phyloP scores from a whole-genome alignment of 192 early-diverging fungal species.

The Allomyces javanicus region DNA sequence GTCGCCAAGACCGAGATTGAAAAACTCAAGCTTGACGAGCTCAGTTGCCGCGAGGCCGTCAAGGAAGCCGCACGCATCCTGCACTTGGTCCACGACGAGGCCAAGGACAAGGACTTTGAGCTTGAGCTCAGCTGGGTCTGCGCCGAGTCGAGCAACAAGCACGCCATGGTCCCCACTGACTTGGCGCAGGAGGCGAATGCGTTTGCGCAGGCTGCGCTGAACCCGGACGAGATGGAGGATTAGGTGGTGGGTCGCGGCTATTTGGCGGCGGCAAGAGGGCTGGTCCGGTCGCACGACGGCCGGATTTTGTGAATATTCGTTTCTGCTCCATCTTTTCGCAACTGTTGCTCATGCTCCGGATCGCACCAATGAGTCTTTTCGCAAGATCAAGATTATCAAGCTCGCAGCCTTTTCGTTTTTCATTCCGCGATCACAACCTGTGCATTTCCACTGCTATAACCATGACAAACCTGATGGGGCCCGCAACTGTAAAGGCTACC shows the following conservation, averaged over 20 bases:
- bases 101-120: slow-evolving; percentile 98
- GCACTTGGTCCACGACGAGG: slow-evolving; percentile 82
- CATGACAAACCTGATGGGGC: too few species aligned
- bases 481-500: too few species aligned
- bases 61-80: slow-evolving; percentile 91
- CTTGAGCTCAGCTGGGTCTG: slow-evolving; percentile 94
- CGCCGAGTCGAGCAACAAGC: slow-evolving; percentile 51
- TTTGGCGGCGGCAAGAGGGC: too few species aligned
- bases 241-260: neutral
- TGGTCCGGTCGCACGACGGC: too few species aligned
- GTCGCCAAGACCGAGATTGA: slow-evolving; percentile 98
- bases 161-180: slow-evolving; percentile 72
- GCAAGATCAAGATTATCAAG: too few species aligned
- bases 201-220: slow-evolving; percentile 36
- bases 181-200: slow-evolving; percentile 67
- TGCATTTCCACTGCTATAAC: too few species aligned
- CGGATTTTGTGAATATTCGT: too few species aligned
- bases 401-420: too few species aligned
- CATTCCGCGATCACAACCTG: too few species aligned
- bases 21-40: slow-evolving; percentile 68
- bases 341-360: too few species aligned
- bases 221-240: slow-evolving; percentile 1
- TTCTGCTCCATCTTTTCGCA: too few species aligned
- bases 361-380: too few species aligned
- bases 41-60: slow-evolving; percentile 67